Conservation (phyloP, 139 green algal genomes). For the Trebouxia sp. region DNA sequence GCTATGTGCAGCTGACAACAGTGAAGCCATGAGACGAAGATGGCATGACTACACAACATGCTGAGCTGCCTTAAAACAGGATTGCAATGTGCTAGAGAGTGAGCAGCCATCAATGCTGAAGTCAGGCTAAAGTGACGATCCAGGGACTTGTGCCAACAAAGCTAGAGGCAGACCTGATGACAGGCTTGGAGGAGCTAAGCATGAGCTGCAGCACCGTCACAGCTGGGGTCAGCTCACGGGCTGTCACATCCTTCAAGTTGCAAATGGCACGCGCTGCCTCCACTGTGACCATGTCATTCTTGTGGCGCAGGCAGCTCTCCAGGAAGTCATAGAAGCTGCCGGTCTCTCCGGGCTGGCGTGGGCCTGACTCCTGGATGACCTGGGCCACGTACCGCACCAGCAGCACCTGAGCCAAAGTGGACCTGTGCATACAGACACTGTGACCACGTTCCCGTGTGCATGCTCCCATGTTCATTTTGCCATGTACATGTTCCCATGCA, state of each 20-base stretch:
- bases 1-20: too few species aligned
- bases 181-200: constrained; percentile 93
- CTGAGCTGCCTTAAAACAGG: too few species aligned
- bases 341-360: constrained; percentile 2
- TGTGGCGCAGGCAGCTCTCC: constrained; percentile 95
- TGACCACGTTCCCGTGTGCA: too few species aligned
- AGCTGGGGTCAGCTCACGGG: constrained; percentile 90
- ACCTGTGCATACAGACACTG: too few species aligned
- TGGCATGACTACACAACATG: too few species aligned
- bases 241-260: constrained; percentile 86
- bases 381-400: constrained; percentile 93
- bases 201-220: constrained; percentile 99
- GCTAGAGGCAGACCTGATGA: constrained; percentile 75
- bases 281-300: constrained; percentile 77
- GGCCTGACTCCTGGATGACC: constrained; percentile 63
- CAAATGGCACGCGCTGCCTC: constrained; percentile 96
- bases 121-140: too few species aligned
- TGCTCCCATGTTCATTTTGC: too few species aligned
- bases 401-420: constrained; percentile 94
- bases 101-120: too few species aligned
- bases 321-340: constrained; percentile 98
- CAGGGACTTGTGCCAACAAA: too few species aligned
- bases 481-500: too few species aligned
- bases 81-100: too few species aligned
- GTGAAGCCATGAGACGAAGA: too few species aligned